Percentiles rank a stretch among this genome's conserved stretches.
Evolutionary conservation across 768 basidiomycete species (phyloP).

Genomic region (button mushroom (Agaricus bisporus)): DNA sequence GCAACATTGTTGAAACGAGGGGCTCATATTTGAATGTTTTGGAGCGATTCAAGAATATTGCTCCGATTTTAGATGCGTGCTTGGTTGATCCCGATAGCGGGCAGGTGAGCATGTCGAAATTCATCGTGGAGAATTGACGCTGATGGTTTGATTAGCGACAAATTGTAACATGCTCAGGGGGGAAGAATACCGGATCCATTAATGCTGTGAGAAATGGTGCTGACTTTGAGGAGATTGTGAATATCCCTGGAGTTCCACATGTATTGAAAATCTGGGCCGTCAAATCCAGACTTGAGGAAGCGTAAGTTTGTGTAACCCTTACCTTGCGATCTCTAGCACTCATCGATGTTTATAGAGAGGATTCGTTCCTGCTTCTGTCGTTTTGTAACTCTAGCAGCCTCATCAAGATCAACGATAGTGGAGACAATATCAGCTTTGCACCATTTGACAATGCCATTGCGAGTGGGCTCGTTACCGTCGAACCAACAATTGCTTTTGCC

Average conservation of each 20-base stretch:
- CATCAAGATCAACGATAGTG: conserved; percentile 39
- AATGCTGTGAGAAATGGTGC: conserved; percentile 79
- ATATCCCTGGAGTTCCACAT: conserved; percentile 48
- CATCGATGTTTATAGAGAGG: conserved; percentile 27
- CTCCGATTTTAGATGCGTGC: conserved; percentile 78
- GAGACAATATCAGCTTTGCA: conserved; percentile 35
- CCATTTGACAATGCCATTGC: conserved; percentile 25
- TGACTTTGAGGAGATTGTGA: conserved; percentile 62
- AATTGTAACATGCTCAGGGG: conserved; percentile 84
- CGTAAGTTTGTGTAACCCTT: conserved; percentile 31
- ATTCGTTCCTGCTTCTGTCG: conserved; percentile 56
- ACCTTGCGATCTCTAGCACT: neutral
- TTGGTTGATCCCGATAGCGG: conserved; percentile 67
- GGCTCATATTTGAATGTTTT: conserved; percentile 59
- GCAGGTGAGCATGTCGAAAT: conserved; percentile 42
- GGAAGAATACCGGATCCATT: conserved; percentile 67
- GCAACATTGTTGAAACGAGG: conserved; percentile 42
- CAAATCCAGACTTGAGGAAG: conserved; percentile 36
- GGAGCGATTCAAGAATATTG: conserved; percentile 68
- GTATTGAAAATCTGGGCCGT: conserved; percentile 63
- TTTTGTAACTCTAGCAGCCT: conserved; percentile 50
- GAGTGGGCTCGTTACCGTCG: conserved; percentile 38
- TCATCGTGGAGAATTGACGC: neutral
- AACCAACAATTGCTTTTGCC: conserved; percentile 58
- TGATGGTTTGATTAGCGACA: conserved; percentile 42